Evolutionary conservation across 306 rosid species (phyloP).

Genomic region (Canavalia gladiata): DNA sequence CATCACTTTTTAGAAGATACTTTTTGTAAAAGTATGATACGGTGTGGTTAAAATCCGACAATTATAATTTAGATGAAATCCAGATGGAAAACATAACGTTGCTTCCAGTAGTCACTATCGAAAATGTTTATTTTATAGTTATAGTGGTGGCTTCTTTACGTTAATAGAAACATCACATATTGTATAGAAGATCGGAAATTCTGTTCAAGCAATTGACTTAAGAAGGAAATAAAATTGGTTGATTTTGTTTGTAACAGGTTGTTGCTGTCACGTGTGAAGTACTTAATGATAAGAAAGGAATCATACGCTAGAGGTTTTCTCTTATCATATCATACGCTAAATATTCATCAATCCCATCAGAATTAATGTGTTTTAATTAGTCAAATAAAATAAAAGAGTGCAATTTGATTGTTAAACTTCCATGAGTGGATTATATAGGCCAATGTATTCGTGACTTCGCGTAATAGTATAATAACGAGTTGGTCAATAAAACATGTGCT

Average conservation of each 20-base stretch:
- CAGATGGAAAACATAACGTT: not conserved
- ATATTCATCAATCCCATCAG: not conserved
- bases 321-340: slow-evolving; percentile 33
- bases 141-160: slow-evolving; percentile 6
- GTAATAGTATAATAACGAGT: not conserved
- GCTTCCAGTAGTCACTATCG: not conserved
- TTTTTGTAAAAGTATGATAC: not conserved
- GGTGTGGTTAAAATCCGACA: not conserved
- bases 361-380: not conserved
- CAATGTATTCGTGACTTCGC: not conserved
- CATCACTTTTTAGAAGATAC: not conserved
- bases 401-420: slow-evolving; percentile 40
- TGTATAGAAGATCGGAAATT: slow-evolving; percentile 1
- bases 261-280: not conserved
- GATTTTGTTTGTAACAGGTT: slow-evolving; percentile 15
- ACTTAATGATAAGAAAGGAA: slow-evolving; percentile 19
- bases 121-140: not conserved
- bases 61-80: not conserved
- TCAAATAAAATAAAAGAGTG: slow-evolving; percentile 36
- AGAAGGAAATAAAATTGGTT: slow-evolving; percentile 5
- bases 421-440: slow-evolving; percentile 12
- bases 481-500: slow-evolving; percentile 30
- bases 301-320: slow-evolving; percentile 18
- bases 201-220: slow-evolving; percentile 8
- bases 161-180: not conserved